phyloP scores from a whole-genome alignment of 768 basidiomycete species.

The Mrakia hoshinonis region DNA sequence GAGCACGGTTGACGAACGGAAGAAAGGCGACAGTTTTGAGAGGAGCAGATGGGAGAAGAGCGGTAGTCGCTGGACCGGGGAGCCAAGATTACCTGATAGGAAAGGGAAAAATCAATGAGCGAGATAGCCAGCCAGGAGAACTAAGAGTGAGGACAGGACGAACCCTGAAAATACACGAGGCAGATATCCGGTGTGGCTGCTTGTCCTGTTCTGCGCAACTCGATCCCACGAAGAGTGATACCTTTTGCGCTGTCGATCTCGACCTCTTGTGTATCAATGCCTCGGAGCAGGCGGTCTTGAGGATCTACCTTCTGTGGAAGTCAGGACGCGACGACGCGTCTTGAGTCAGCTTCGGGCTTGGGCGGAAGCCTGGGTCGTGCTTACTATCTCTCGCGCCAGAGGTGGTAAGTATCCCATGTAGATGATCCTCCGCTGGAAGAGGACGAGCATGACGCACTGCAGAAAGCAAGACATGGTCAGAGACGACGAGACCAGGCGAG shows the following conservation, averaged over 20 bases:
- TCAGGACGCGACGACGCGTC: not conserved
- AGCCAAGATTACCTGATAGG: slow-evolving; percentile 48
- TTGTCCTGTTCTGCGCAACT: slow-evolving; percentile 28
- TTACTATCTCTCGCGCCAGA: slow-evolving; percentile 37
- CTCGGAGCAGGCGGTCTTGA: slow-evolving; percentile 25
- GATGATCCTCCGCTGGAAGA: slow-evolving; percentile 47
- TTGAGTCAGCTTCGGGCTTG: not conserved
- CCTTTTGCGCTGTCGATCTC: slow-evolving; percentile 32
- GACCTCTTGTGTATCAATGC: slow-evolving; percentile 38
- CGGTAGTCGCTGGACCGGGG: slow-evolving; percentile 47
- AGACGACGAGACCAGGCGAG: not conserved
- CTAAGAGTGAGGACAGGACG: not conserved
- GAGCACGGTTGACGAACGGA: slow-evolving; percentile 32
- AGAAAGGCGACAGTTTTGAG: slow-evolving; percentile 15
- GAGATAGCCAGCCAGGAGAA: not conserved
- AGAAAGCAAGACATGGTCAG: not conserved
- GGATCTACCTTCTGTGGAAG: slow-evolving; percentile 19
- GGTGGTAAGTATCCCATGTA: slow-evolving; percentile 50
- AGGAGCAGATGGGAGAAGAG: slow-evolving; percentile 42
- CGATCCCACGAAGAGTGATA: slow-evolving; percentile 35
- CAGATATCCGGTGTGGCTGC: slow-evolving; percentile 31
- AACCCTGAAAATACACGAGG: slow-evolving; percentile 44
- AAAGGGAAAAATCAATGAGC: not conserved
- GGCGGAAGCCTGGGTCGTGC: not conserved
- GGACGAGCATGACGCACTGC: slow-evolving; percentile 47